Evolutionary conservation across 495 filamentous ascomycete species (phyloP), one percentile per base, ranked within the genome.

Genomic region (Aspergillus coremiiformis): DNA sequence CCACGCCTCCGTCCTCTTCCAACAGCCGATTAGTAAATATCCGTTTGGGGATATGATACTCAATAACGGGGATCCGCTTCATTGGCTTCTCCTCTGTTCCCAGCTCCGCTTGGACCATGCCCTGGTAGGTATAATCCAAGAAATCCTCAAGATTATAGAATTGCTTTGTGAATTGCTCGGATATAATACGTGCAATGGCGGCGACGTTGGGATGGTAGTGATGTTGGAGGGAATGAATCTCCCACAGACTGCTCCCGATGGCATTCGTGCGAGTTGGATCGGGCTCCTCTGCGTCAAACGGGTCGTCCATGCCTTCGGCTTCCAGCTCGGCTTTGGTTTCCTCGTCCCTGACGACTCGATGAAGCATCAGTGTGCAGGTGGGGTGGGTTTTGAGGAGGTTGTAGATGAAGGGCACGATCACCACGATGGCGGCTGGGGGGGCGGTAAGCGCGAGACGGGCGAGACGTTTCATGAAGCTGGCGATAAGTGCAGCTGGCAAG

Each of bases 161-260:
- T 66, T 90, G 85, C 74, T 97, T 99, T 3, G 91, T 97, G 68
- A 97, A 99, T 68, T 96, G 93, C 74, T 99, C 89, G 21, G 87
- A 87, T 51, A 99, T 83, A 51, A 99, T 95, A 68, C 87, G 90
- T 22, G 89, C 87, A 52, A 97, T 84, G 4, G 91, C 90, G 2
- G 92, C 90, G 30, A 99, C 90, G 63, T 96, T 97, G 30, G 94
- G 94, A 65, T 99, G 94, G 70, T 93, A 97, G 70, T 99, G 94
- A 3, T 82, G 83, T 69, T 93, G 89, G 43, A 96, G 73, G 47
- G 84, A 86, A 50, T 91, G 84, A 30, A 97, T 79, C 68, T 99
- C 94, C 94, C 94, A 99, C 11, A 97, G 68, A 68, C 86, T 88
- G 66, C 89, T 95, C 49, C 96, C 90, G 45, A 97, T 85, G 10